phyloP scores from a whole-genome alignment of 768 basidiomycete genomes.

The Mycena vitilis region DNA sequence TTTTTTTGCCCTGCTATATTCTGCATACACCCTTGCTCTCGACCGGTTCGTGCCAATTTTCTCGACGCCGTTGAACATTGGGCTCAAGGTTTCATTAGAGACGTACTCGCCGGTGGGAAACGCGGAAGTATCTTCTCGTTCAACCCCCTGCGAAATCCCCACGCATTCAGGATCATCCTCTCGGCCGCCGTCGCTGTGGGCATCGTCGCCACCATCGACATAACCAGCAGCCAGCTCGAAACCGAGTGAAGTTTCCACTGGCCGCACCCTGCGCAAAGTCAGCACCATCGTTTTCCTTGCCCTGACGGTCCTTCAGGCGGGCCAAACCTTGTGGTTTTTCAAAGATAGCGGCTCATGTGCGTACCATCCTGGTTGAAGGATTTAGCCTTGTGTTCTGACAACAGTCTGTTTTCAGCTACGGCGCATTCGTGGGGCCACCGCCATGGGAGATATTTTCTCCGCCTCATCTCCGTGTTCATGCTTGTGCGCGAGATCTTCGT shows the following conservation, averaged over 20 bases:
- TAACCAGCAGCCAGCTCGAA: constrained; percentile 34
- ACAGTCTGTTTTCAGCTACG: neutral
- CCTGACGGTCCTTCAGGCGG: constrained; percentile 47
- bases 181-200: constrained; percentile 48
- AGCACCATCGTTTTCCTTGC: constrained; percentile 51
- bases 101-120: neutral
- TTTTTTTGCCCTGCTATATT: constrained; percentile 49
- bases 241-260: constrained; percentile 27
- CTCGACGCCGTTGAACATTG: neutral
- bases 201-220: constrained; percentile 43
- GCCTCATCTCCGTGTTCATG: constrained; percentile 3
- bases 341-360: neutral
- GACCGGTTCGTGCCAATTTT: constrained; percentile 42
- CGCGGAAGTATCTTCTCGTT: constrained; percentile 2
- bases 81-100: neutral
- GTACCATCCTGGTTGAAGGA: neutral
- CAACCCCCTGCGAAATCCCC: constrained; percentile 45
- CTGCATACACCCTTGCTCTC: constrained; percentile 47
- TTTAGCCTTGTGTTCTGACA: neutral
- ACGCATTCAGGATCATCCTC: constrained; percentile 46
- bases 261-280: constrained; percentile 43
- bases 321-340: constrained; percentile 40
- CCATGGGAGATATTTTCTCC: neutral
- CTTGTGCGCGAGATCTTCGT: constrained; percentile 45
- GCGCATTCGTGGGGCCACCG: neutral